Evolutionary conservation across 768 basidiomycete genomes (phyloP).

Genomic region (Suillus brevipes): DNA sequence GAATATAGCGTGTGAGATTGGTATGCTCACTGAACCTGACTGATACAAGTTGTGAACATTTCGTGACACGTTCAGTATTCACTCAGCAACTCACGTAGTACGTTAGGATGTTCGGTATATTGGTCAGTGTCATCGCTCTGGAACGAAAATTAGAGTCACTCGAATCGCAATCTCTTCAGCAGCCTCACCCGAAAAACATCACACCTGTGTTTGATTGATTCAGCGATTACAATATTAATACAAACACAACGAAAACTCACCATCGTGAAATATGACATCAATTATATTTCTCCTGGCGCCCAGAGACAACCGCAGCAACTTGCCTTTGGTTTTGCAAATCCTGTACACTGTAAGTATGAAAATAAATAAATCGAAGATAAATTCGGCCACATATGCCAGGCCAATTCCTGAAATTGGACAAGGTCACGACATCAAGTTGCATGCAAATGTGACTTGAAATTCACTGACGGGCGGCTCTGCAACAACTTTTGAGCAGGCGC

Average conservation of each 20-base stretch:
- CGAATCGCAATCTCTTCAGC: neutral
- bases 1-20: neutral
- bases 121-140: conserved; percentile 45
- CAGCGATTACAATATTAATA: neutral
- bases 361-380: conserved; percentile 49
- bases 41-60: neutral
- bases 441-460: neutral
- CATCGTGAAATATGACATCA: conserved; percentile 48
- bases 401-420: conserved; percentile 24
- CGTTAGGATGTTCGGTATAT: conserved; percentile 47
- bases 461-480: conserved; percentile 22
- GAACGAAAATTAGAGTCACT: neutral
- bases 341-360: conserved; percentile 49
- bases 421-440: neutral
- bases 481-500: neutral
- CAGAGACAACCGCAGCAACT: conserved; percentile 21
- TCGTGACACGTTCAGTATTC: neutral
- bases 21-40: conserved; percentile 11
- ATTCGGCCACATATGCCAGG: conserved; percentile 50
- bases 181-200: conserved; percentile 53
- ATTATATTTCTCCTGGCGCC: conserved; percentile 36
- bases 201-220: conserved; percentile 37
- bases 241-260: conserved; percentile 31
- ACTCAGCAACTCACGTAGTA: conserved; percentile 33
- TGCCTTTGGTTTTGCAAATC: conserved; percentile 40